Conservation (phyloP, 1,284 basidiomycete genomes). For the Tetrapyrgos nigripes region DNA sequence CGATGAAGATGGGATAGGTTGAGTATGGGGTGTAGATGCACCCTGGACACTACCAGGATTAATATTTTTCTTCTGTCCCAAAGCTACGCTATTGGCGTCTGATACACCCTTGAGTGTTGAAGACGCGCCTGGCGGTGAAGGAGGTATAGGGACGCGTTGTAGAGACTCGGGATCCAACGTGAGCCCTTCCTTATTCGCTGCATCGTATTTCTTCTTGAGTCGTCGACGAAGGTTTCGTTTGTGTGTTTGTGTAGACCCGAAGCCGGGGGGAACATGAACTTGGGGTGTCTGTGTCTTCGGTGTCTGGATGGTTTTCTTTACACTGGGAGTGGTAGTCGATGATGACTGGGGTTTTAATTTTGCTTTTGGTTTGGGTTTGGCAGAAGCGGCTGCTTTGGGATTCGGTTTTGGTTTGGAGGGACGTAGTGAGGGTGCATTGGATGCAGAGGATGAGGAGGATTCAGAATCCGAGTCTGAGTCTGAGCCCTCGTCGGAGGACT, state of each 20-base stretch:
- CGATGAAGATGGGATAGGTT: neutral
- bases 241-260: slow-evolving; percentile 71
- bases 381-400: neutral
- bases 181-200: neutral
- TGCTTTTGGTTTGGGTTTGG: neutral
- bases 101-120: slow-evolving; percentile 3
- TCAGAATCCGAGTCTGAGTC: slow-evolving; percentile 9
- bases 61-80: neutral
- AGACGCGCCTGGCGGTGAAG: neutral
- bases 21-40: neutral
- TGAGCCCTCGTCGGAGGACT: slow-evolving; percentile 4
- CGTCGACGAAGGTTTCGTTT: slow-evolving; percentile 71
- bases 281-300: neutral
- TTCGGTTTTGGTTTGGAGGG: neutral
- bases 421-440: slow-evolving; percentile 3
- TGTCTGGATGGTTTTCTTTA: neutral
- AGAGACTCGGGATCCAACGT: neutral
- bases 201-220: slow-evolving; percentile 44
- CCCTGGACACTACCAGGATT: neutral
- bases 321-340: neutral
- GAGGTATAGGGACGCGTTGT: neutral
- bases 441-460: slow-evolving; percentile 5
- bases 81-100: neutral
- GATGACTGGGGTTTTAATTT: neutral
- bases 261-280: slow-evolving; percentile 58